Conservation (phyloP, 495 filamentous ascomycete genomes). For the Aspergillus conjunctus region DNA sequence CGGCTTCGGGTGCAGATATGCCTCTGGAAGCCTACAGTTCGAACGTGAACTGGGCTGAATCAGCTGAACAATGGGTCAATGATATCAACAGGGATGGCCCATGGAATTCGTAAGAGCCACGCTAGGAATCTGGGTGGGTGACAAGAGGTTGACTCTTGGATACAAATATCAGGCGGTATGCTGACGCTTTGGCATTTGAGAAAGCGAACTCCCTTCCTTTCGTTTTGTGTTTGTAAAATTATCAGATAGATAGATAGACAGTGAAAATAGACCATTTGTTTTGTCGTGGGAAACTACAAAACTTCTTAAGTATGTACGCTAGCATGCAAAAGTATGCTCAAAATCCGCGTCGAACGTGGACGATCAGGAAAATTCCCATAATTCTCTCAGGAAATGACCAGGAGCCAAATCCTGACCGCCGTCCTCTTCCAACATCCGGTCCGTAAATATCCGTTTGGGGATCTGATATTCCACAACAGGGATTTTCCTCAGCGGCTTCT, state of each 20-base stretch:
- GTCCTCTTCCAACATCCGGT: conserved; percentile 47
- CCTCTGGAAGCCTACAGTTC: conserved; percentile 22
- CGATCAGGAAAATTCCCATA: conserved; percentile 44
- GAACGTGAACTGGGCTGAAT: conserved; percentile 14
- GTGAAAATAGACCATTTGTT: background rate
- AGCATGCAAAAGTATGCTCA: conserved; percentile 3
- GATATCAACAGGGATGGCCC: background rate
- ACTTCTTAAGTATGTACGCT: conserved; percentile 20
- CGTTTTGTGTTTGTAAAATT: background rate
- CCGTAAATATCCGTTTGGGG: conserved; percentile 79
- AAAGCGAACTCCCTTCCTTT: conserved; percentile 4
- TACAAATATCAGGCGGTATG: background rate
- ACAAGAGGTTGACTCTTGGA: background rate
- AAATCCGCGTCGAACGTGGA: too few relatives aligned
- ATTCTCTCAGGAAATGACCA: conserved; percentile 39
- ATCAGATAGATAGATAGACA: background rate
- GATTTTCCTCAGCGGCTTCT: conserved; percentile 77
- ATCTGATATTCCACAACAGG: conserved; percentile 94
- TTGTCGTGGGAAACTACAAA: background rate
- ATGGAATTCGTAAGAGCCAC: background rate
- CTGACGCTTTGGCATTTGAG: conserved; percentile 9
- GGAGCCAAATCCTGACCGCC: conserved; percentile 45
- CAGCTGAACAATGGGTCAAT: conserved; percentile 12
- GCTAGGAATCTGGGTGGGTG: background rate
- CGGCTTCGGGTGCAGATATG: conserved; percentile 13